Conservation (phyloP, 176 grass and related monocot species). For the Carex pumila region DNA sequence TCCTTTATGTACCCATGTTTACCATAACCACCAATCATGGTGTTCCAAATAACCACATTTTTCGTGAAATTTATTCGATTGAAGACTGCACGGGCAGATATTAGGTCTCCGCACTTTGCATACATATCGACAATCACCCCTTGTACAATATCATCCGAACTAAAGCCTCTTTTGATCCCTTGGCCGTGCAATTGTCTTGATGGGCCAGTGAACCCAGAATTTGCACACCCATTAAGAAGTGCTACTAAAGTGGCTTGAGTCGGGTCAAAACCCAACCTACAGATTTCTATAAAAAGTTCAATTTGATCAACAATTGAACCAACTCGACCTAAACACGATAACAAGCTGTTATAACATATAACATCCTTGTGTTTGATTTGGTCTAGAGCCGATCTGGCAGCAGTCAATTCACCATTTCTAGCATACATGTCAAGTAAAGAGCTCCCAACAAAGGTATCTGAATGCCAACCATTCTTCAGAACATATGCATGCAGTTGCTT, state of each 20-base stretch:
- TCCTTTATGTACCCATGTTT: slow-evolving; percentile 36
- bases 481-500: slow-evolving; percentile 32
- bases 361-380: slow-evolving; percentile 33
- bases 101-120: slow-evolving; percentile 38
- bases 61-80: slow-evolving; percentile 14
- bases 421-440: slow-evolving; percentile 38
- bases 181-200: slow-evolving; percentile 47
- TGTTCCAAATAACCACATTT: slow-evolving; percentile 39
- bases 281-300: slow-evolving; percentile 26
- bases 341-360: slow-evolving; percentile 41
- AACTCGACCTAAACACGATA: slow-evolving; percentile 23
- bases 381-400: slow-evolving; percentile 17
- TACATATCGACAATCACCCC: slow-evolving; percentile 38
- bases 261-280: slow-evolving; percentile 13
- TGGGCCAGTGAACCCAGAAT: slow-evolving; percentile 25
- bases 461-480: slow-evolving; percentile 29
- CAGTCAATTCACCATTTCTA: slow-evolving; percentile 7
- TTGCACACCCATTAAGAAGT: slow-evolving; percentile 34
- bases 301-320: slow-evolving; percentile 1
- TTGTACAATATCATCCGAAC: slow-evolving; percentile 26
- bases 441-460: slow-evolving; percentile 38
- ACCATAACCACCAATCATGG: slow-evolving; percentile 40
- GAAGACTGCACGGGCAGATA: slow-evolving; percentile 18
- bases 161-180: slow-evolving; percentile 27
- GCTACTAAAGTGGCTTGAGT: slow-evolving; percentile 34